phyloP scores from a whole-genome alignment of 345 rosid genomes.

The Citrus maxima region DNA sequence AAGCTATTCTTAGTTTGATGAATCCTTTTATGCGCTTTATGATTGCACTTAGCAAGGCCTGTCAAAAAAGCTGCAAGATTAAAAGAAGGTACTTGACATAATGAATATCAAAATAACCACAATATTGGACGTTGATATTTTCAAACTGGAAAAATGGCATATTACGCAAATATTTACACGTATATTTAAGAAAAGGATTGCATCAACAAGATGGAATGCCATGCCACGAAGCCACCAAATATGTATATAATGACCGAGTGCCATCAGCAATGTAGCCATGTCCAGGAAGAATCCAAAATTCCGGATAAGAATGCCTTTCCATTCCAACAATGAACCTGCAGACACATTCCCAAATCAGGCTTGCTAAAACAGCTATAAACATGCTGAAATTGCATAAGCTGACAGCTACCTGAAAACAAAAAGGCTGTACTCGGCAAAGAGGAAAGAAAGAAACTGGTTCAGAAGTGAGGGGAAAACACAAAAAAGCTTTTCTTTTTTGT shows the following conservation, averaged over 20 bases:
- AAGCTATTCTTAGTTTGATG: constrained; percentile 77
- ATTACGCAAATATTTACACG: constrained; percentile 56
- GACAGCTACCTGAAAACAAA: not conserved
- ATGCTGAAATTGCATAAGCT: not conserved
- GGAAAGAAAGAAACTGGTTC: not conserved
- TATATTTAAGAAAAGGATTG: constrained; percentile 80
- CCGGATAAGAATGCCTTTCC: constrained; percentile 88
- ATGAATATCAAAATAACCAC: constrained; percentile 12
- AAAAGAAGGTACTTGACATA: constrained; percentile 1
- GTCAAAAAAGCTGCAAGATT: constrained; percentile 26
- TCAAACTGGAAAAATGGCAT: constrained; percentile 1
- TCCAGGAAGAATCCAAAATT: constrained; percentile 92
- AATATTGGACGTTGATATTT: not conserved
- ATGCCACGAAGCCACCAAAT: constrained; percentile 98
- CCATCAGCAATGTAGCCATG: constrained; percentile 89
- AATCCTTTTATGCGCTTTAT: constrained; percentile 87
- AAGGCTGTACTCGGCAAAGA: not conserved
- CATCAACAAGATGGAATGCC: constrained; percentile 94
- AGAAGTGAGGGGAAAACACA: not conserved
- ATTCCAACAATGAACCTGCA: constrained; percentile 86
- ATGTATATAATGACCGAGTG: constrained; percentile 84
- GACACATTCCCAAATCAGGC: constrained; percentile 16
- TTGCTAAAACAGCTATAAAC: not conserved
- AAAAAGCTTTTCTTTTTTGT: not conserved
- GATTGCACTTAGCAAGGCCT: constrained; percentile 93